A percentile compares a stretch with the other conserved stretches of the same genome.
Conservation (phyloP, 2,329 filamentous ascomycete genomes). For the Orbilia ellipsospora region DNA sequence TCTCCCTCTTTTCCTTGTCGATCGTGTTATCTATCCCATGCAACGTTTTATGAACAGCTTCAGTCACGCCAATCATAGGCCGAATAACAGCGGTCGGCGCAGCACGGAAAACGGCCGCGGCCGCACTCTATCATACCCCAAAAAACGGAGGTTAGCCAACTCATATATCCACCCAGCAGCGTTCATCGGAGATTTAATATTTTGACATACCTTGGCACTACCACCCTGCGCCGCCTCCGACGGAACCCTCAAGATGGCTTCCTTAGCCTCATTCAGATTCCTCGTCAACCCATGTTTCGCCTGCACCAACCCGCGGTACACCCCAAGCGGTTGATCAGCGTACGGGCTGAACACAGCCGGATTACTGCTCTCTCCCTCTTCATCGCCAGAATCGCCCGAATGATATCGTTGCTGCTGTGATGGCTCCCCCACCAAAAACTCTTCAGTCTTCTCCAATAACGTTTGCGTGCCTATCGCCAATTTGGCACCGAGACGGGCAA, state of each 20-base stretch:
- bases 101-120: slow-evolving; percentile 78
- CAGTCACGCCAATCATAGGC: slow-evolving; percentile 88
- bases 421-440: slow-evolving; percentile 63
- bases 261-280: slow-evolving; percentile 84
- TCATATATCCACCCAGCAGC: no score
- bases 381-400: slow-evolving; percentile 70
- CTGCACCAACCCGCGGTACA: slow-evolving; percentile 84
- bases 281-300: slow-evolving; percentile 85
- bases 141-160: no score
- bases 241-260: slow-evolving; percentile 94
- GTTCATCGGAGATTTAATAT: background rate
- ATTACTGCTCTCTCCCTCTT: slow-evolving; percentile 76
- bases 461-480: slow-evolving; percentile 94
- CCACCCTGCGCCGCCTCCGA: slow-evolving; percentile 88
- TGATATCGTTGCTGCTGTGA: slow-evolving; percentile 62
- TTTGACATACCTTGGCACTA: slow-evolving; percentile 68
- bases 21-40: slow-evolving; percentile 92
- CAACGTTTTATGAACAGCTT: slow-evolving; percentile 87
- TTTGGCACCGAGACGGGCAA: slow-evolving; percentile 95
- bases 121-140: slow-evolving; percentile 71
- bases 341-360: slow-evolving; percentile 80
- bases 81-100: slow-evolving; percentile 94
- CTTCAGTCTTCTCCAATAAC: slow-evolving; percentile 89
- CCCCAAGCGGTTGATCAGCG: slow-evolving; percentile 89
- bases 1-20: slow-evolving; percentile 81